A percentile compares a stretch with the other conserved stretches of the same genome.
phyloP scores from a whole-genome alignment of 768 basidiomycete genomes.

The Lactarius indigo region DNA sequence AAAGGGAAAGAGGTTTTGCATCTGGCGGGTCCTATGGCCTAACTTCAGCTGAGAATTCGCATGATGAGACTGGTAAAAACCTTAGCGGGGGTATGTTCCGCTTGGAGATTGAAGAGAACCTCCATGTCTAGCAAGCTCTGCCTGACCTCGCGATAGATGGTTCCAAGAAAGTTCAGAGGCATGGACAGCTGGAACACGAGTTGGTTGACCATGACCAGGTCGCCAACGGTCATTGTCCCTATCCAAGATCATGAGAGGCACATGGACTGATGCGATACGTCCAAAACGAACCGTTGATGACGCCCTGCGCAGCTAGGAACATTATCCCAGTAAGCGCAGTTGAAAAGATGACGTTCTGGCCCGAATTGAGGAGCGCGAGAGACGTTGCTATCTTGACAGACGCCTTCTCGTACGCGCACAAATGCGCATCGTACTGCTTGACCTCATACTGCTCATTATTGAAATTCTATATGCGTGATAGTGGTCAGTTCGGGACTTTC shows the following conservation, averaged over 20 bases:
- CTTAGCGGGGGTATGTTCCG: constrained; percentile 68
- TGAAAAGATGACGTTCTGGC: constrained; percentile 96
- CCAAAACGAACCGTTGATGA: constrained; percentile 68
- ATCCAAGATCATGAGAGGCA: constrained; percentile 13
- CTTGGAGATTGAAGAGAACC: constrained; percentile 83
- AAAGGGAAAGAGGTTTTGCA: constrained; percentile 64
- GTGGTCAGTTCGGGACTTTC: neutral
- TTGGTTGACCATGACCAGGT: constrained; percentile 99
- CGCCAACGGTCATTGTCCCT: constrained; percentile 98
- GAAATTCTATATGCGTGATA: constrained; percentile 67
- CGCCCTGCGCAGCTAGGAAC: constrained; percentile 94
- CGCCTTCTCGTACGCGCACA: constrained; percentile 83
- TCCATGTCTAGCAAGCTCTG: constrained; percentile 99
- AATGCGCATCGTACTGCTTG: constrained; percentile 85
- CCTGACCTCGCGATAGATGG: constrained; percentile 94
- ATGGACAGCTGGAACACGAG: constrained; percentile 95
- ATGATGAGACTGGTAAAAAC: constrained; percentile 28
- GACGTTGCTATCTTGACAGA: constrained; percentile 95
- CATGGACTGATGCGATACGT: neutral
- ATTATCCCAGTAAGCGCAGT: constrained; percentile 90
- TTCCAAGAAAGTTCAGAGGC: constrained; percentile 95
- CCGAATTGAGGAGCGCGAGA: constrained; percentile 89
- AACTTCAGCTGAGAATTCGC: neutral
- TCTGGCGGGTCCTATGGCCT: constrained; percentile 56
- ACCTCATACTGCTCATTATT: constrained; percentile 95